Evolutionary conservation across 2,329 filamentous ascomycete genomes (phyloP).

Genomic region (Aspergillus glaucus): DNA sequence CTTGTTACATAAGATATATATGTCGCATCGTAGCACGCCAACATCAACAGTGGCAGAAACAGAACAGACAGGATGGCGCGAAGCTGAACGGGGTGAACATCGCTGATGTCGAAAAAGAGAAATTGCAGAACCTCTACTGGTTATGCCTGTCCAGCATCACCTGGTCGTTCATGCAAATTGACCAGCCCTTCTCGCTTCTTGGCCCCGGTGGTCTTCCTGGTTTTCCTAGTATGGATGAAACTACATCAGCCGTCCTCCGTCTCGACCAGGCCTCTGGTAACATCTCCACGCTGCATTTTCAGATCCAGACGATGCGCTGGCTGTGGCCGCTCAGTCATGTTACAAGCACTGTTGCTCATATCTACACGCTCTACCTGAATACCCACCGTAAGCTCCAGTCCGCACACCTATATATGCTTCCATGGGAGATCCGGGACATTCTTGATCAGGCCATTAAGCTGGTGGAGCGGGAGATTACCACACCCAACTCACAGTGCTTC

Average conservation of each 20-base stretch:
- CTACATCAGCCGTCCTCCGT: conserved; percentile 4
- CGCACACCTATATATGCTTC: no score
- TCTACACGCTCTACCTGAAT: no score
- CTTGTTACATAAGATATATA: conserved; percentile 32
- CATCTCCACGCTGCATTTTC: no score
- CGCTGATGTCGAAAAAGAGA: conserved; percentile 36
- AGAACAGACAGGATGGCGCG: conserved; percentile 22
- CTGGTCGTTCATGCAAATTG: conserved; percentile 35
- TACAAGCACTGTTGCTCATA: no score
- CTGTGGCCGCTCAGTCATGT: no score
- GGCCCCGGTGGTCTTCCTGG: conserved; percentile 7
- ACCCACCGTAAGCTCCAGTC: no score
- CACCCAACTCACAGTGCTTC: no score
- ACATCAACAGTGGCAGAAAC: conserved; percentile 22
- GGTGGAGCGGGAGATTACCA: no score
- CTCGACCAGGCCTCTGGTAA: no score
- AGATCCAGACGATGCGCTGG: no score
- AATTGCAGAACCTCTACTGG: conserved; percentile 38
- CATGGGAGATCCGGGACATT: no score
- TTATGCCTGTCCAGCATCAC: conserved; percentile 34
- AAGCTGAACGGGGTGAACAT: conserved; percentile 39
- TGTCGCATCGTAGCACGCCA: conserved; percentile 26
- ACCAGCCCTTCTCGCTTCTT: conserved; percentile 14
- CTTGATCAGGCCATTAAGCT: no score
- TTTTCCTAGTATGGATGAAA: conserved; percentile 16